Conservation (phyloP, 2,329 filamentous ascomycete genomes). For the Penicillium olsonii region DNA sequence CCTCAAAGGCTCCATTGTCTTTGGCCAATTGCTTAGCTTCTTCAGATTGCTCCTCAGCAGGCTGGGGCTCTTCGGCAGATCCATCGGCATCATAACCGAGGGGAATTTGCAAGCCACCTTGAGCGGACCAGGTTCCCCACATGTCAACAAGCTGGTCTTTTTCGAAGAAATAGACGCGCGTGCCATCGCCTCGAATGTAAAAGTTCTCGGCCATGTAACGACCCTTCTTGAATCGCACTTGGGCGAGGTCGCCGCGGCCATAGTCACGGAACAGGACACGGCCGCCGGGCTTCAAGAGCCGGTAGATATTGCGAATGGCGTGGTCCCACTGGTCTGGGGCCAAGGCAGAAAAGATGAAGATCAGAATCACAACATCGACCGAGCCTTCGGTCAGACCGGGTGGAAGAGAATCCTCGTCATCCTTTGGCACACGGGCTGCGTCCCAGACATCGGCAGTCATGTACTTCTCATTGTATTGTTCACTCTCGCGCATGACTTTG, state of each 20-base stretch:
- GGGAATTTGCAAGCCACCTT: conserved; percentile 34
- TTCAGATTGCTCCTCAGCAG: conserved; percentile 11
- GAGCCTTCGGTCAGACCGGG: conserved; percentile 74
- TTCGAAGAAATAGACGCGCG: conserved; percentile 96
- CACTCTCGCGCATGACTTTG: conserved; percentile 81
- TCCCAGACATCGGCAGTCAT: conserved; percentile 97
- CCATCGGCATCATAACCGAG: conserved; percentile 2
- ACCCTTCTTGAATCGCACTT: conserved; percentile 95
- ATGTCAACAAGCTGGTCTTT: conserved; percentile 76
- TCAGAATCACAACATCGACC: conserved; percentile 89
- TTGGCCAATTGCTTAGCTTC: conserved; percentile 15
- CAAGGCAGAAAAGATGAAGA: conserved; percentile 96
- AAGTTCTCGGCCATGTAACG: conserved; percentile 96
- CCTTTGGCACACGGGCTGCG: conserved; percentile 62
- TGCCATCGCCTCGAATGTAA: conserved; percentile 93
- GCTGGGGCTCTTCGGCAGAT: conserved; percentile 2
- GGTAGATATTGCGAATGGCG: conserved; percentile 78
- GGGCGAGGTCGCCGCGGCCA: conserved; percentile 89
- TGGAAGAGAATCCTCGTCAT: conserved; percentile 60
- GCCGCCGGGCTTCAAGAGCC: conserved; percentile 87
- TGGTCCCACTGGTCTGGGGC: conserved; percentile 80
- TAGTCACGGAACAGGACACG: conserved; percentile 95
- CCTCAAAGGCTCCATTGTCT: conserved; percentile 58
- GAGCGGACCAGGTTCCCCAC: conserved; percentile 62
- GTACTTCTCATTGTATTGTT: conserved; percentile 68